A percentile compares a stretch with the other conserved stretches of the same genome.
Evolutionary conservation across 495 filamentous ascomycete genomes (phyloP).

Genomic region (Tuber aestivum): DNA sequence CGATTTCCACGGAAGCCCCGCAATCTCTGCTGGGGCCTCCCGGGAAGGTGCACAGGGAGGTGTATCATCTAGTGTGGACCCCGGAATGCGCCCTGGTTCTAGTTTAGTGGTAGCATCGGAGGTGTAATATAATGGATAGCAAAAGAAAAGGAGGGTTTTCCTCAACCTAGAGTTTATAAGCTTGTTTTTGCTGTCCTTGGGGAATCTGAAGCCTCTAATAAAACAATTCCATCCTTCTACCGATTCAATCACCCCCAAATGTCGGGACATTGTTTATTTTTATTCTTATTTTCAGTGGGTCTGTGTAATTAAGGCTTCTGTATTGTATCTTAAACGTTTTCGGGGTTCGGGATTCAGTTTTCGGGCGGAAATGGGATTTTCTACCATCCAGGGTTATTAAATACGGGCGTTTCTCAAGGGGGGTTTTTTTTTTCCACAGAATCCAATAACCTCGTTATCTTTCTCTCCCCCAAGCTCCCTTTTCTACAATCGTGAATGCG

Average conservation of each 20-base stretch:
- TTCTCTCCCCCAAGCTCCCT: not conserved
- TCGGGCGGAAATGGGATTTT: not conserved
- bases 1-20: constrained; percentile 29
- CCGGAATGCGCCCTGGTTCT: constrained; percentile 20
- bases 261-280: constrained; percentile 19
- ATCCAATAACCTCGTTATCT: not conserved
- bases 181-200: not conserved
- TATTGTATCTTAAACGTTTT: constrained; percentile 5
- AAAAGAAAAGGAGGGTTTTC: not conserved
- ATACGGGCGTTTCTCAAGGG: not conserved
- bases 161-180: not conserved
- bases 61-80: constrained; percentile 18
- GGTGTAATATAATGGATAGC: constrained; percentile 22
- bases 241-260: constrained; percentile 8
- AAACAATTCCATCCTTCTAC: not conserved
- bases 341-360: not conserved
- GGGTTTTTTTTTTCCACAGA: not conserved
- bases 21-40: constrained; percentile 22
- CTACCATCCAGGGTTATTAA: not conserved
- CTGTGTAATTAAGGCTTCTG: constrained; percentile 1
- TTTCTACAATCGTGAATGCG: not conserved
- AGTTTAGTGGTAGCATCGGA: constrained; percentile 29
- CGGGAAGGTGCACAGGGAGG: constrained; percentile 24
- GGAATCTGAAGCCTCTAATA: not conserved
- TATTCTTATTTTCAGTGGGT: constrained; percentile 9